These are phyloP conservation scores for Favolaschia claudopus DNA, from an alignment of 768 basidiomycete species.

Conservation along the genomic window DNA sequence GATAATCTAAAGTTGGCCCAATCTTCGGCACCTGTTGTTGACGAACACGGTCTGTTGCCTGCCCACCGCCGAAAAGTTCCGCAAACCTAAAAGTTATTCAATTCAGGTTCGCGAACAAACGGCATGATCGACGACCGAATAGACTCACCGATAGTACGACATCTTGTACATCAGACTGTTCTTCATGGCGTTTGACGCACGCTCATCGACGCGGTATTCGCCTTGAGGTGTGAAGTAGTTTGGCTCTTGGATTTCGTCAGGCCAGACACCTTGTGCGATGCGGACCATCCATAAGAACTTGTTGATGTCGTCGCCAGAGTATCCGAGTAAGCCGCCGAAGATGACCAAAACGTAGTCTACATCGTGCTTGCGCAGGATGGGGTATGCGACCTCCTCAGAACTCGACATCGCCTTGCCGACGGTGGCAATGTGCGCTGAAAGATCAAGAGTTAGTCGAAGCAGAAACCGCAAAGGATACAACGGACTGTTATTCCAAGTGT, in stretches of 20 bases:
- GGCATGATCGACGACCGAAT: not conserved
- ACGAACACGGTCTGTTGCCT: slow-evolving; percentile 87
- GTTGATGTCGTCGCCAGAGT: slow-evolving; percentile 99
- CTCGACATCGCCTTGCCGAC: slow-evolving; percentile 99
- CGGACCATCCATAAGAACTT: slow-evolving; percentile 99
- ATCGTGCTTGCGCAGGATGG: slow-evolving; percentile 95
- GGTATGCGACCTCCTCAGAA: slow-evolving; percentile 93
- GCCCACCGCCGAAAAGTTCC: slow-evolving; percentile 81
- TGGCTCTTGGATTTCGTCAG: slow-evolving; percentile 95
- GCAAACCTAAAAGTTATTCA: slow-evolving; percentile 63
- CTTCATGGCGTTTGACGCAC: slow-evolving; percentile 87
- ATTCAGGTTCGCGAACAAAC: not conserved
- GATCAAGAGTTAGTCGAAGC: slow-evolving; percentile 15
- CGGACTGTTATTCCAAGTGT: slow-evolving; percentile 99
- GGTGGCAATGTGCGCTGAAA: slow-evolving; percentile 92
- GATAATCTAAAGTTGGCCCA: slow-evolving; percentile 85
- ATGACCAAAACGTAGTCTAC: slow-evolving; percentile 98
- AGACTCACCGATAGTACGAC: slow-evolving; percentile 86
- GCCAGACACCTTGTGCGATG: slow-evolving; percentile 96
- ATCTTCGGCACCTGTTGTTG: slow-evolving; percentile 79
- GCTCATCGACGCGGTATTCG: slow-evolving; percentile 92
- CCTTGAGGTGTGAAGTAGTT: slow-evolving; percentile 93
- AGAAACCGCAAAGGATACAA: slow-evolving; percentile 20
- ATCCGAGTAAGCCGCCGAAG: slow-evolving; percentile 95
- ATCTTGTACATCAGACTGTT: slow-evolving; percentile 99